Base-by-base conservation (phyloP, 2,329 filamentous ascomycete species). In the Hypoxylon sp. region DNA sequence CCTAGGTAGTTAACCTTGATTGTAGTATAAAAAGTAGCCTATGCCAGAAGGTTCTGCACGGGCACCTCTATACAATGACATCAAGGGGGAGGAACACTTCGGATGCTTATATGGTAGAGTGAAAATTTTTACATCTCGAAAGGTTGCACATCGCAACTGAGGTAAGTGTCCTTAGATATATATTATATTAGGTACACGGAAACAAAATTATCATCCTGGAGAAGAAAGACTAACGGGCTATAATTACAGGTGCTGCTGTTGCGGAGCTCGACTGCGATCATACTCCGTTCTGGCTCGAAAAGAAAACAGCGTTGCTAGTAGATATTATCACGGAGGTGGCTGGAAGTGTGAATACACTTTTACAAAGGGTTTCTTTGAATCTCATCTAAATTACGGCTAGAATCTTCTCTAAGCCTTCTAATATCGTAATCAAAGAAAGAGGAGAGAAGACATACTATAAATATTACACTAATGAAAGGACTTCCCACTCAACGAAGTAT, bases 231-330 rank as follows among this genome's bases (percentile, higher is more conserved):
- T 3, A 54, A 17, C 29, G 50, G 17, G 66, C 60, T 48, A 31
- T 42, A 5, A 26, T 17, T 2, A 52, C 60, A 1, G 66, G 51
- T 11, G 61, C 60, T 22, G 42, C 37, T 9, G 11, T 60, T 13
- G 55, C 53, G 24, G 60, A 64, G 13, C 31, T 68, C 14, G 55
- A 61, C 8, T 68, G 60, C 14, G 55, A 51, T 8, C 57, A 64
- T n/a, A 68, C 60, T 26, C 66, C 66, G 1, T 68, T 68, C 17
- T 39, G 61, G 9, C 39, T 53, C 11, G 57, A 68, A 2, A 61
- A 61, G 46, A 57, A 61, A 26, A 68, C 39, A 5, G 51, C n/a
- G 10, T 9, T 26, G n/a, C 26, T 68, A 33, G n/a, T 68, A 5
- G 52, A 64, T 29, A 58, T 64, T n/a, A 60, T 67, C 3, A 48